Conservation (phyloP, 139 green algal genomes). For the Micromonas pusilla region DNA sequence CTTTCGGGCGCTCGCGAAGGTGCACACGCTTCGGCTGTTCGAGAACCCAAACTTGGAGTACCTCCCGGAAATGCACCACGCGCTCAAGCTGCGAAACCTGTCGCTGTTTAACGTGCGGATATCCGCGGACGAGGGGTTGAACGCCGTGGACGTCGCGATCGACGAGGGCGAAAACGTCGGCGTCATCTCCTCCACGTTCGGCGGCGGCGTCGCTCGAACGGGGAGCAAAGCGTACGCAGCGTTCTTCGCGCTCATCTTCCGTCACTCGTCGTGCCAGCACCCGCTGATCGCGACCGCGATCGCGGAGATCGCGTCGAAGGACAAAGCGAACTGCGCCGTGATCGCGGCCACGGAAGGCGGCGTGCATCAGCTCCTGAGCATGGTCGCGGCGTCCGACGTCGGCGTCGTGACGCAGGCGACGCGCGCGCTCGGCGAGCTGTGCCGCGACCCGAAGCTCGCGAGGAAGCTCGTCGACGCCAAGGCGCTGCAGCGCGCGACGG, state of each 20-base stretch:
- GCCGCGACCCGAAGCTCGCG: slow-evolving; percentile 29
- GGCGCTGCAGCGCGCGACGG: slow-evolving; percentile 18
- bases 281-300: slow-evolving; percentile 76
- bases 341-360: slow-evolving; percentile 66
- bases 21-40: slow-evolving; percentile 53
- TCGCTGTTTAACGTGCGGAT: slow-evolving; percentile 61
- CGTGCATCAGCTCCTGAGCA: neutral
- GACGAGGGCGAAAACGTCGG: slow-evolving; percentile 28
- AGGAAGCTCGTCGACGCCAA: slow-evolving; percentile 28
- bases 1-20: slow-evolving; percentile 41
- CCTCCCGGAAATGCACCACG: slow-evolving; percentile 80
- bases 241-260: slow-evolving; percentile 80
- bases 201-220: neutral
- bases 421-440: slow-evolving; percentile 4
- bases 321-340: slow-evolving; percentile 62
- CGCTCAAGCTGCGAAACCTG: slow-evolving; percentile 58
- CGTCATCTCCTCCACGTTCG: slow-evolving; percentile 7
- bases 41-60: slow-evolving; percentile 91
- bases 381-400: slow-evolving; percentile 23
- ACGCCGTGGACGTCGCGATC: slow-evolving; percentile 42
- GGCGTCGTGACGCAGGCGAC: slow-evolving; percentile 44
- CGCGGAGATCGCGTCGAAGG: slow-evolving; percentile 49
- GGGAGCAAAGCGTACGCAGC: slow-evolving; percentile 56
- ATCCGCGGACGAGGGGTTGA: slow-evolving; percentile 15
- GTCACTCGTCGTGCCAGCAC: slow-evolving; percentile 67